Evolutionary conservation across 257 asterid genomes (phyloP).

Genomic region (Phtheirospermum japonicum): DNA sequence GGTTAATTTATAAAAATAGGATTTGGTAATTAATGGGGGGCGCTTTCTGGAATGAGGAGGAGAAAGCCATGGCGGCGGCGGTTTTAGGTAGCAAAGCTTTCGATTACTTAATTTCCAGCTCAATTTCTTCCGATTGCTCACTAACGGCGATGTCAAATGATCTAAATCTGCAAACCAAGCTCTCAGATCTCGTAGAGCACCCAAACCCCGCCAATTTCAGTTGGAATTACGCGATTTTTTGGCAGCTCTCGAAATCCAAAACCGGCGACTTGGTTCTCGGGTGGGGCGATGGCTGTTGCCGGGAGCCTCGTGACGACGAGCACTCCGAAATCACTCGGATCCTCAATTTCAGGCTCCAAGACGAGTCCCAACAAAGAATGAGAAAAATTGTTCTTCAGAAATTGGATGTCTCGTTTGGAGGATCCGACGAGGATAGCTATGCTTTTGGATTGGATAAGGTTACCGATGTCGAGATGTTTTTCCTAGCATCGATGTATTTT

Average conservation of each 20-base stretch:
- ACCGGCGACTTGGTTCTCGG: constrained; percentile 71
- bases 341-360: constrained; percentile 50
- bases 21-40: constrained; percentile 44
- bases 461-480: constrained; percentile 82
- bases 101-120: constrained; percentile 61
- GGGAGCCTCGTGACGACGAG: constrained; percentile 77
- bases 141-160: constrained; percentile 63
- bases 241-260: constrained; percentile 79
- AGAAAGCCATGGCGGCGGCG: constrained; percentile 64
- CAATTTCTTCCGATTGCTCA: constrained; percentile 62
- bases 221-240: constrained; percentile 87
- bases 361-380: constrained; percentile 72
- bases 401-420: constrained; percentile 67
- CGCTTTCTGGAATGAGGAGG: constrained; percentile 56
- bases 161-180: constrained; percentile 73
- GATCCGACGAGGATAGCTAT: constrained; percentile 67
- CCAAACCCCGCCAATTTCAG: constrained; percentile 52
- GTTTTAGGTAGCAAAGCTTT: constrained; percentile 76
- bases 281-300: constrained; percentile 94
- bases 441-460: constrained; percentile 80
- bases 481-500: constrained; percentile 85
- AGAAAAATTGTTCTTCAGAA: constrained; percentile 72
- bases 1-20: constrained; percentile 21
- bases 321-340: constrained; percentile 45
- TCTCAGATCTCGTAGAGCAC: constrained; percentile 79